Base-by-base conservation (phyloP, 2,329 filamentous ascomycete genomes). In the Sphaerulina musiva region DNA sequence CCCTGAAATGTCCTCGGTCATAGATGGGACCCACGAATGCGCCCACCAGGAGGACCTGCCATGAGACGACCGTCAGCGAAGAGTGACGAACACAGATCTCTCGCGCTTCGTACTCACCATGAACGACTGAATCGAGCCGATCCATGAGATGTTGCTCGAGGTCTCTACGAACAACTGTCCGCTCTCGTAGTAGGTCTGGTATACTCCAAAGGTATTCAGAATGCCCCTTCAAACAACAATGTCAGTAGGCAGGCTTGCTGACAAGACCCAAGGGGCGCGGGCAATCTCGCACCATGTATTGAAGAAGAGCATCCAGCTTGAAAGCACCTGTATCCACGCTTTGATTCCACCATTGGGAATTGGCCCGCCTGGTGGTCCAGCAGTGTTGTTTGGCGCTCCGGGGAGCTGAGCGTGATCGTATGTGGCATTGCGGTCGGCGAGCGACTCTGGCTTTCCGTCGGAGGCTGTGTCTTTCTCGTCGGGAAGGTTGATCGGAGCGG, bases 261-360 rank as follows among this genome's bases (percentile, higher is more conserved):
- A 14, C 12, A 42, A 2, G 5, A 17, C 6, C 12, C 12, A 29
- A 42, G 6, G 6, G 23, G 20, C 43, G 31, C 10, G 31, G 36
- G 29, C 47, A 29, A 14, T 23, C 11, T n/a, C 20, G 11, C 20
- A 51, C 73, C 75, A 78, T 20, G 70, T 71, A 59, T 77, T 77
- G 59, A 77, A 76, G 57, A 77, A 72, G 17, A 77, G 55, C 48
- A 75, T 72, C 59, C 75, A 77, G 1, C 67, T 63, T 0, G 74
- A 74, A 0, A 75, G 49, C 3, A 77, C 74, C 53, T 77, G 75
- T 46, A 77, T 58, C 75, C 75, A 78, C 2, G 75, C 74, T 59
- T 62, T 60, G 1, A 70, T 38, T 0, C 75, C 75, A 12, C 75
- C 75, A 64, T 78, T 69, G 9, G 57, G 57, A 4, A 54, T 40